phyloP scores from a whole-genome alignment of 345 rosid species.

The Pistacia vera region DNA sequence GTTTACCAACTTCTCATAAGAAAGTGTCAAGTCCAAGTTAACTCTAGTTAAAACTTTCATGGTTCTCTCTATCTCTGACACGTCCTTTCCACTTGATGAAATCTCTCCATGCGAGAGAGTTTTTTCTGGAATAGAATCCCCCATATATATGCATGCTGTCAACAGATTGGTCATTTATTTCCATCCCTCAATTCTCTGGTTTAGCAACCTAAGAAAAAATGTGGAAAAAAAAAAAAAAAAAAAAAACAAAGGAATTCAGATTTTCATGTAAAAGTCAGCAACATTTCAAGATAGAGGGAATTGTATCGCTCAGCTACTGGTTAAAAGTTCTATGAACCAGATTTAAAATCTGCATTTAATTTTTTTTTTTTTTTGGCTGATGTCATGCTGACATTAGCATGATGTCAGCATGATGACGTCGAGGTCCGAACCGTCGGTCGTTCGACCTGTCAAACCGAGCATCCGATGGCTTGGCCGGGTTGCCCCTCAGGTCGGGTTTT shows the following conservation, averaged over 20 bases:
- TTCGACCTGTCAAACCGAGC: too few relatives aligned
- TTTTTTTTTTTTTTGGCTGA: too few relatives aligned
- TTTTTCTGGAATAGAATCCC: constrained; percentile 14
- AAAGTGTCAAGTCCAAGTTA: constrained; percentile 53
- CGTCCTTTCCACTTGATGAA: constrained; percentile 30
- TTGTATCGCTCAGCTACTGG: too few relatives aligned
- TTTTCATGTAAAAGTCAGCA: not conserved
- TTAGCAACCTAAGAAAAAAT: constrained; percentile 14
- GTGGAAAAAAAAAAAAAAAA: not conserved
- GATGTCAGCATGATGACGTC: too few relatives aligned
- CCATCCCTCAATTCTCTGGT: constrained; percentile 24
- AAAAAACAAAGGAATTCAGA: not conserved
- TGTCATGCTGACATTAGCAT: too few relatives aligned
- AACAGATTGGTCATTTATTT: constrained; percentile 20
- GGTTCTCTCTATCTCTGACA: constrained; percentile 41
- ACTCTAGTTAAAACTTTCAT: constrained; percentile 45
- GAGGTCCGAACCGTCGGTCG: too few relatives aligned
- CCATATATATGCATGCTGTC: not conserved
- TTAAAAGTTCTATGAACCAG: too few relatives aligned
- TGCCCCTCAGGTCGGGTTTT: too few relatives aligned
- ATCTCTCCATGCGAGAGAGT: constrained; percentile 25
- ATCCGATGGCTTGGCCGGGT: too few relatives aligned
- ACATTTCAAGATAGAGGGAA: not conserved
- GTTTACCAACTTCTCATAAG: constrained; percentile 64
- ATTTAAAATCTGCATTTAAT: too few relatives aligned